Percentiles rank a stretch among this genome's conserved stretches.
These are phyloP conservation scores for Epichloe gansuensis DNA, from an alignment of 2,329 filamentous ascomycete genomes.

Conservation along the genomic window DNA sequence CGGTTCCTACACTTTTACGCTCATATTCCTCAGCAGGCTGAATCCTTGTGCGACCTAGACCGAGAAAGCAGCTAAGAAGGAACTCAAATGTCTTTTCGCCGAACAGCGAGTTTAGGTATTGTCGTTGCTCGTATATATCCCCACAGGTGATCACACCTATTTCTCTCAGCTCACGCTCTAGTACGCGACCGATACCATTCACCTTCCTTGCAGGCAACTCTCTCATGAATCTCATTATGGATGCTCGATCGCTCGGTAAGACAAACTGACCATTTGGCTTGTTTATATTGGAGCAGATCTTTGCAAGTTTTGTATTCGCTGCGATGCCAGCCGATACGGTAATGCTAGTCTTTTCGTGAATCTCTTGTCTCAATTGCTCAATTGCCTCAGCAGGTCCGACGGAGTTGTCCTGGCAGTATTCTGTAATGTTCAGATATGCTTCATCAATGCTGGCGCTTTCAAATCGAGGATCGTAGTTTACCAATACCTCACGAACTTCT, in stretches of 20 bases:
- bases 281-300: slow-evolving; percentile 90
- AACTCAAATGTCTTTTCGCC: slow-evolving; percentile 88
- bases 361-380: slow-evolving; percentile 62
- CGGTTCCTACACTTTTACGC: slow-evolving; percentile 86
- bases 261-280: slow-evolving; percentile 91
- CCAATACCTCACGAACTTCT: slow-evolving; percentile 72
- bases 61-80: slow-evolving; percentile 70
- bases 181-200: slow-evolving; percentile 87
- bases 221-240: slow-evolving; percentile 78
- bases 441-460: slow-evolving; percentile 94
- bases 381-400: slow-evolving; percentile 63
- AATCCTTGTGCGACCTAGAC: slow-evolving; percentile 72
- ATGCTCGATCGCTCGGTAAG: slow-evolving; percentile 56
- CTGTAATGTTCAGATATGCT: slow-evolving; percentile 88
- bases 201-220: slow-evolving; percentile 78
- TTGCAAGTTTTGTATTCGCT: slow-evolving; percentile 84
- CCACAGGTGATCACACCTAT: slow-evolving; percentile 82
- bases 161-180: slow-evolving; percentile 80
- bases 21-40: slow-evolving; percentile 83
- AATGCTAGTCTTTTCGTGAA: slow-evolving; percentile 64
- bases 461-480: slow-evolving; percentile 79
- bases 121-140: slow-evolving; percentile 68
- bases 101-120: slow-evolving; percentile 65
- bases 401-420: slow-evolving; percentile 61
- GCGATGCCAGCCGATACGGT: slow-evolving; percentile 93